Evolutionary conservation across 106 monocot species (phyloP).

Genomic region (Chionographis japonica): DNA sequence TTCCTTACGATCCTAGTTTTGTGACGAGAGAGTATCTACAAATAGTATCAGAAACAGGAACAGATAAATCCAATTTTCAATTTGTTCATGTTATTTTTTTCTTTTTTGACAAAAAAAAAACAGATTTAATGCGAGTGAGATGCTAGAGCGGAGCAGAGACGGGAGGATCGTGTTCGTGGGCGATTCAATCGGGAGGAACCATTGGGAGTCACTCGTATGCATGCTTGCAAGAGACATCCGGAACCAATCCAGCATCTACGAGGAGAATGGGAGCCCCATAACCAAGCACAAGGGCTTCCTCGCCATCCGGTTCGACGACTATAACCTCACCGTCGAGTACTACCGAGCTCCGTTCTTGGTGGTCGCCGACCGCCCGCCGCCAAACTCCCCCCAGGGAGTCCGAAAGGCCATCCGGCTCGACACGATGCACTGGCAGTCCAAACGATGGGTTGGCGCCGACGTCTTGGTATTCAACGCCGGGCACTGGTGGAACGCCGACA

Average conservation of each 20-base stretch:
- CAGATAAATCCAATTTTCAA: too few species aligned
- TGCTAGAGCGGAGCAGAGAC: slow-evolving; percentile 73
- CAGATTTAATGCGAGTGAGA: slow-evolving; percentile 71
- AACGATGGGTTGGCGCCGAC: slow-evolving; percentile 51
- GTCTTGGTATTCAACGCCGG: slow-evolving; percentile 70
- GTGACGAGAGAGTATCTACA: too few species aligned
- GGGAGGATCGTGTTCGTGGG: slow-evolving; percentile 70
- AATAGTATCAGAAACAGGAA: too few species aligned
- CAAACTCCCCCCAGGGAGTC: slow-evolving; percentile 13
- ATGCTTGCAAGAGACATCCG: slow-evolving; percentile 33
- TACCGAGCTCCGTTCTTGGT: slow-evolving; percentile 72
- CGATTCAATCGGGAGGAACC: slow-evolving; percentile 90
- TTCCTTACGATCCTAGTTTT: too few species aligned
- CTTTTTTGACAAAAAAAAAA: neutral
- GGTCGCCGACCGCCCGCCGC: slow-evolving; percentile 42
- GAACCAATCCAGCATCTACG: slow-evolving; percentile 52
- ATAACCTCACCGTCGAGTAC: slow-evolving; percentile 88
- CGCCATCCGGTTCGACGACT: slow-evolving; percentile 49
- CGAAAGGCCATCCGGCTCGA: slow-evolving; percentile 58
- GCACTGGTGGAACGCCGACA: slow-evolving; percentile 85
- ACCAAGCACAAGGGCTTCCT: slow-evolving; percentile 88
- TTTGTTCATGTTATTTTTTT: neutral
- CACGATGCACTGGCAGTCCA: slow-evolving; percentile 38
- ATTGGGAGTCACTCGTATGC: slow-evolving; percentile 94
- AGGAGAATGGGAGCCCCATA: slow-evolving; percentile 68